Evolutionary conservation across 768 basidiomycete species (phyloP).

Genomic region (Gautieria morchelliformis): DNA sequence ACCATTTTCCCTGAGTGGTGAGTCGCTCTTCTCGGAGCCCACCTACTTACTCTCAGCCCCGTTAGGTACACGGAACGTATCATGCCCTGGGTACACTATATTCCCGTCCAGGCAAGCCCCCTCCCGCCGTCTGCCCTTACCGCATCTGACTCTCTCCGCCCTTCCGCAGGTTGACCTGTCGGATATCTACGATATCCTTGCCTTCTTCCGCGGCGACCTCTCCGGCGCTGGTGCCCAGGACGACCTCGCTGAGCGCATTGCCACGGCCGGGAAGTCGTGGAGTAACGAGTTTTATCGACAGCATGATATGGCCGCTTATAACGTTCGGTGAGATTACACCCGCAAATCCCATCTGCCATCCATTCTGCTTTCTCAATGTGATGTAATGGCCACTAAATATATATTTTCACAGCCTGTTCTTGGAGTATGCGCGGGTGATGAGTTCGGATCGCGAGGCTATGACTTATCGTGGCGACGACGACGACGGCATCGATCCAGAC

Average conservation of each 20-base stretch:
- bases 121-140: background rate
- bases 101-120: slow-evolving; percentile 43
- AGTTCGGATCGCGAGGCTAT: slow-evolving; percentile 35
- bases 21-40: slow-evolving; percentile 8
- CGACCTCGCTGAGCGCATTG: slow-evolving; percentile 46
- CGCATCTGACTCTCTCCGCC: background rate
- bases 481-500: background rate
- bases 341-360: too few species aligned
- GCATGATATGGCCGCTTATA: slow-evolving; percentile 51
- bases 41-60: background rate
- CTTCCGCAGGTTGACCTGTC: slow-evolving; percentile 39
- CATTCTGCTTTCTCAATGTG: too few species aligned
- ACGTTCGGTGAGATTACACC: slow-evolving; percentile 36
- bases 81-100: slow-evolving; percentile 65
- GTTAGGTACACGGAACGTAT: slow-evolving; percentile 46
- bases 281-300: slow-evolving; percentile 46
- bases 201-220: slow-evolving; percentile 63
- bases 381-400: background rate
- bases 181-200: slow-evolving; percentile 59
- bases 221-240: slow-evolving; percentile 50
- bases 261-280: slow-evolving; percentile 46
- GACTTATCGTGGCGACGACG: slow-evolving; percentile 9
- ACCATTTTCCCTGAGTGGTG: slow-evolving; percentile 72
- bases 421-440: slow-evolving; percentile 48
- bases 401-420: slow-evolving; percentile 32